Evolutionary conservation across 2,329 filamentous ascomycete species (phyloP).

Genomic region (Trichoderma sp.): DNA sequence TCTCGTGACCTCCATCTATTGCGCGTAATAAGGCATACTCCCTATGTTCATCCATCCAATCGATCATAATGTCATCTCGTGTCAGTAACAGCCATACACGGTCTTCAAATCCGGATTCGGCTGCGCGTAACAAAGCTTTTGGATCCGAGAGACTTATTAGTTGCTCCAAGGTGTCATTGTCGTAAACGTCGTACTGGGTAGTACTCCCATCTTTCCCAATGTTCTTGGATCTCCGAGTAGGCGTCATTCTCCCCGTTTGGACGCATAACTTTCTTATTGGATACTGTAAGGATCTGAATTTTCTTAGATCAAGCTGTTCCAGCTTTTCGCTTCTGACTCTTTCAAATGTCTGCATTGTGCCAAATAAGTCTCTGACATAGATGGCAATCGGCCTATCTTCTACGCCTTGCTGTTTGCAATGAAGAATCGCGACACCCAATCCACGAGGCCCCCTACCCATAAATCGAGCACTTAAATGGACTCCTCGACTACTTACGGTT

Average conservation of each 20-base stretch:
- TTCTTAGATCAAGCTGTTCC: background rate
- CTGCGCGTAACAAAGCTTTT: background rate
- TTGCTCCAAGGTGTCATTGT: background rate
- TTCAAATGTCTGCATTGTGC: conserved; percentile 8
- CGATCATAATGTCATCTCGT: background rate
- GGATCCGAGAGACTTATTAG: background rate
- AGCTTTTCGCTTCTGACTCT: background rate
- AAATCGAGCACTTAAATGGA: background rate
- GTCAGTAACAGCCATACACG: background rate
- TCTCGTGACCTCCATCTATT: background rate
- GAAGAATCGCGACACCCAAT: conserved; percentile 1
- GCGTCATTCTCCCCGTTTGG: background rate
- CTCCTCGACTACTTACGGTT: background rate
- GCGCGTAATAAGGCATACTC: background rate
- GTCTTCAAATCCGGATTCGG: background rate
- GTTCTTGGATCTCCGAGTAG: background rate
- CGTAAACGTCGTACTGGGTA: background rate
- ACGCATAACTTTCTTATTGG: conserved; percentile 1
- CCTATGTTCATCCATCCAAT: background rate
- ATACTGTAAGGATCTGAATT: background rate
- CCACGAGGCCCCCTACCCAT: background rate
- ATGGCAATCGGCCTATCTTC: background rate
- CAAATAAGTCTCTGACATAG: background rate
- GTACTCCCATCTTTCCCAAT: background rate
- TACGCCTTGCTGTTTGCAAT: background rate